These are phyloP conservation scores for Globisporangium alternatum DNA, from an alignment of 352 stramenopile species.

Conservation along the genomic window DNA sequence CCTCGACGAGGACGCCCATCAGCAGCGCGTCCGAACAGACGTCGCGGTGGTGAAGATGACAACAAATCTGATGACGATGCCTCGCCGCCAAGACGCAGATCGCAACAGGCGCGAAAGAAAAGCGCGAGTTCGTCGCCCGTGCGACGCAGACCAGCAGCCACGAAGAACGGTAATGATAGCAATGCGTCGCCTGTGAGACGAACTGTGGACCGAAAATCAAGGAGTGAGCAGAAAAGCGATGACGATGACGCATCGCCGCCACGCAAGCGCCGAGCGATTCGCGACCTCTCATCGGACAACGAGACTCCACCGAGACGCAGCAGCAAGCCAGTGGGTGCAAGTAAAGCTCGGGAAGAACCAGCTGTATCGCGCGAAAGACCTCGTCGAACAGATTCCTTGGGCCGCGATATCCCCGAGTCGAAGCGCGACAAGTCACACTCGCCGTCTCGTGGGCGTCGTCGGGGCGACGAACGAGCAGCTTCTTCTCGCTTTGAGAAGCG, in stretches of 20 bases:
- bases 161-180: conserved; percentile 14
- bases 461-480: neutral
- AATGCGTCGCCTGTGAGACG: conserved; percentile 30
- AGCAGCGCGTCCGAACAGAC: neutral
- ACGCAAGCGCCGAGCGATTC: conserved; percentile 8
- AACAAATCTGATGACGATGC: conserved; percentile 16
- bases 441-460: neutral
- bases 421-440: conserved; percentile 2
- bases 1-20: conserved; percentile 19
- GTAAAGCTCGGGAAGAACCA: neutral
- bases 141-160: neutral
- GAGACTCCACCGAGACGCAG: conserved; percentile 1
- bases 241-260: conserved; percentile 23
- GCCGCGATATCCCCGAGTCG: conserved; percentile 14
- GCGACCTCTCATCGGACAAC: neutral
- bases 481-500: conserved; percentile 1
- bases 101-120: neutral
- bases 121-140: neutral
- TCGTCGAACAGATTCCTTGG: conserved; percentile 24
- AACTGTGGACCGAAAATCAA: neutral
- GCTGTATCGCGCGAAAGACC: neutral
- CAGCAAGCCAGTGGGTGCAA: neutral
- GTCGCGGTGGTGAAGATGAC: neutral
- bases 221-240: conserved; percentile 5
- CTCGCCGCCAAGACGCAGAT: conserved; percentile 20